Percentiles rank a stretch among this genome's conserved stretches.
phyloP scores from a whole-genome alignment of 805 yeast species.

The Lipomyces yamadae region DNA sequence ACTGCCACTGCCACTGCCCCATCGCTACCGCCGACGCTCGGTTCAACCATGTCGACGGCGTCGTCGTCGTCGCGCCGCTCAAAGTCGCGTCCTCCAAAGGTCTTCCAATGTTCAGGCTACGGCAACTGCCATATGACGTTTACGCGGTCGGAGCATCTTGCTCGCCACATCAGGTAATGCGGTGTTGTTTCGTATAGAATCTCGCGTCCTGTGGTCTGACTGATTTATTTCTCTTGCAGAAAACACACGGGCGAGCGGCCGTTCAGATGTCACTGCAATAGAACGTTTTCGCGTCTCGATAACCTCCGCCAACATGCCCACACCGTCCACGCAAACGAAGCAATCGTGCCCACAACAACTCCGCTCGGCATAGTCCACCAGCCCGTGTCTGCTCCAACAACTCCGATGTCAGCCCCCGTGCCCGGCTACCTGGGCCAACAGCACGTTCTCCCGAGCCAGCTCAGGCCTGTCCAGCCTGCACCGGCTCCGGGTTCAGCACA shows the following conservation, averaged over 20 bases:
- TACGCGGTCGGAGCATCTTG: constrained; percentile 88
- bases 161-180: constrained; percentile 72
- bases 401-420: constrained; percentile 6
- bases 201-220: not conserved
- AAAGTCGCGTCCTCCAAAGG: constrained; percentile 48
- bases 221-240: constrained; percentile 12
- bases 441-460: constrained; percentile 8
- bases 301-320: constrained; percentile 90
- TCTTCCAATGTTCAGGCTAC: constrained; percentile 84
- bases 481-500: not conserved
- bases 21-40: constrained; percentile 2
- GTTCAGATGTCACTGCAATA: constrained; percentile 77
- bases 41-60: constrained; percentile 10
- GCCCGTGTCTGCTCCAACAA: constrained; percentile 14
- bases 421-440: constrained; percentile 10
- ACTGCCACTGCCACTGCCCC: not conserved
- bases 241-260: constrained; percentile 96
- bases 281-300: constrained; percentile 81
- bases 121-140: constrained; percentile 88
- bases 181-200: not conserved
- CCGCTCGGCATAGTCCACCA: constrained; percentile 5
- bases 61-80: constrained; percentile 29
- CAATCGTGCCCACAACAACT: constrained; percentile 19
- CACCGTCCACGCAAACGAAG: constrained; percentile 70
- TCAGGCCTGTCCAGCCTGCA: not conserved